These are phyloP conservation scores for Calonectria pteridis DNA, from an alignment of 2,329 filamentous ascomycete species.

Conservation along the genomic window DNA sequence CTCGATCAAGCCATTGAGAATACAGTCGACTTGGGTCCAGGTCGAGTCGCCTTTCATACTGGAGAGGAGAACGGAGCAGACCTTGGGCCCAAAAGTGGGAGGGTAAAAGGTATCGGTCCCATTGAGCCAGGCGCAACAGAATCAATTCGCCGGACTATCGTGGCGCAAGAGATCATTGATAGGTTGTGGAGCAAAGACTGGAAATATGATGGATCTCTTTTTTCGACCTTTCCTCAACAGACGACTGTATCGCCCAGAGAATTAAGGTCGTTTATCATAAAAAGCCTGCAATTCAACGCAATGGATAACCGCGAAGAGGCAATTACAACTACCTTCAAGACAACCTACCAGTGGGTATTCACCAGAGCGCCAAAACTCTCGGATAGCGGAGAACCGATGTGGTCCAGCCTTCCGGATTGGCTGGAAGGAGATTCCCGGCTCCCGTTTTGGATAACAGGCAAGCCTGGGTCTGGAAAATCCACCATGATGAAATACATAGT, in stretches of 20 bases:
- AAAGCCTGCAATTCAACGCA: slow-evolving; percentile 6
- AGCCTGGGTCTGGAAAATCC: slow-evolving; percentile 21
- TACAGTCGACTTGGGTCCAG: neutral
- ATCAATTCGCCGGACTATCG: neutral
- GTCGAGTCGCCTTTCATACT: neutral
- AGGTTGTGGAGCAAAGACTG: neutral
- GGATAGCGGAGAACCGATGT: neutral
- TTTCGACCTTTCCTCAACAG: slow-evolving; percentile 1
- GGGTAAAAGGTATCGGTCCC: neutral
- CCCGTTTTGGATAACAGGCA: slow-evolving; percentile 22
- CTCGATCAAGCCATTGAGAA: neutral
- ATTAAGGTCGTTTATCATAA: neutral
- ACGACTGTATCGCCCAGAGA: neutral
- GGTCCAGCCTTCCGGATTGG: slow-evolving; percentile 14
- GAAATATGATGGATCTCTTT: neutral
- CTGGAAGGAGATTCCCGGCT: neutral
- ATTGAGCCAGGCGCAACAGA: neutral
- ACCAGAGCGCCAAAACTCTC: neutral
- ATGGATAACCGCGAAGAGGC: slow-evolving; percentile 9
- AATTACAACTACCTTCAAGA: slow-evolving; percentile 1
- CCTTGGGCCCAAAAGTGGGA: neutral
- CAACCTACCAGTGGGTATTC: slow-evolving; percentile 14
- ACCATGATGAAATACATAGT: slow-evolving; percentile 17
- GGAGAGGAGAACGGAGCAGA: neutral
- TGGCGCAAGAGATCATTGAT: neutral